Base-by-base conservation (phyloP, 75 land plant species). In the Sequoia sempervirens region DNA sequence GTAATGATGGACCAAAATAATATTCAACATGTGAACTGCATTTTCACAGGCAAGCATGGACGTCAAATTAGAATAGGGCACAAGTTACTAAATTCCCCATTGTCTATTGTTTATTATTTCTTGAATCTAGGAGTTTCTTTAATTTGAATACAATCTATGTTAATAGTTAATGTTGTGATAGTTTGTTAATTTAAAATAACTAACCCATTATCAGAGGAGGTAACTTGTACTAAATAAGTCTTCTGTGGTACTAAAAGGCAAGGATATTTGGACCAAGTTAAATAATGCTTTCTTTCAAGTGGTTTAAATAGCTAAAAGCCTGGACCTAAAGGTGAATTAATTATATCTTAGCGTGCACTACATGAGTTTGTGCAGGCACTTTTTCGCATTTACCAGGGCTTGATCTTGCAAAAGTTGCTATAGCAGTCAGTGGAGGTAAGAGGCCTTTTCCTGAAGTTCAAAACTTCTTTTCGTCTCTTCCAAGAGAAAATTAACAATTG, bases 121-220 rank as follows among this genome's bases (percentile, higher is more conserved):
- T 80, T 98, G 52, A 89, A 91, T 18, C 86, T 91, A 75, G 96
- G 93, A 40, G 84, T 89, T 58, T 87, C 94, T 84, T 94, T 50
- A 12, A 92, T 85, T 73, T 89, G 61, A 86, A 82, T 20, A 93
- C 96, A 53, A 87, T 88, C 5, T 88, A 91, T 70, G 94, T 89
- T 40, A 93, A 89, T 96, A 52, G 99, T 97, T 43, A 95, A 96
- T 74, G 90, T 98, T 54, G 95, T 96, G 43, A 94, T 96, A 13
- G 93, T 94, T 83, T 97, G 99, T 56, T 95, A 37, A 5, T 97
- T 97, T 85, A 96, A 97, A 89, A 92, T 90, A 68, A 92, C 96
- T 54, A 96, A 97, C 85, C 95, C 96, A 41, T 91, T 94, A 30
- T 97, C 98, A 30, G 98, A 94, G 83, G 99, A 97, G 87, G 94